phyloP scores from a whole-genome alignment of 1,284 basidiomycete genomes.

The Microbotryomycetes sp. region DNA sequence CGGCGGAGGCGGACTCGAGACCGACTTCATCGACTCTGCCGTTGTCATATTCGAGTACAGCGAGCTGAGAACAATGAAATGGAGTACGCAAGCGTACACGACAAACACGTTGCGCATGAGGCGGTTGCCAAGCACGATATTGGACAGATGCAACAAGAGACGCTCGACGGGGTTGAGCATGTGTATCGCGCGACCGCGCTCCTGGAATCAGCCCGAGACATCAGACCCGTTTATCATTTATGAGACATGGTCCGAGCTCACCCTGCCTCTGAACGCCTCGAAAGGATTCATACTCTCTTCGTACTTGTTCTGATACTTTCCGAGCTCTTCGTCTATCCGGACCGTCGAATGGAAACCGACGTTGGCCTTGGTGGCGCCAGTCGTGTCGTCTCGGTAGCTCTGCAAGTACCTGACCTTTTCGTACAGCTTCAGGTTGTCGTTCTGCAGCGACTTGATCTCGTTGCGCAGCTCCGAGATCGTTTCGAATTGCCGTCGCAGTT shows the following conservation, averaged over 20 bases:
- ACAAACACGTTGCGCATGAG: conserved; percentile 61
- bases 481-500: conserved; percentile 88
- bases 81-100: conserved; percentile 67
- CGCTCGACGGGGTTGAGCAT: conserved; percentile 87
- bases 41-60: conserved; percentile 45
- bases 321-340: conserved; percentile 60
- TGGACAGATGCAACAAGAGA: conserved; percentile 74
- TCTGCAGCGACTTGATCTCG: conserved; percentile 80
- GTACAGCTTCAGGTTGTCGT: conserved; percentile 88
- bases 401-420: conserved; percentile 97
- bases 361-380: conserved; percentile 29
- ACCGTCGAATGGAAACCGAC: conserved; percentile 22
- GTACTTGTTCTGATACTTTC: conserved; percentile 82
- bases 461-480: conserved; percentile 80
- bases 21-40: neutral
- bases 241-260: conserved; percentile 46
- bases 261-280: conserved; percentile 88
- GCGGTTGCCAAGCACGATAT: conserved; percentile 77
- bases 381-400: conserved; percentile 63
- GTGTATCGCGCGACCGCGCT: conserved; percentile 83
- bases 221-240: neutral
- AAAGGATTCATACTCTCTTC: conserved; percentile 97
- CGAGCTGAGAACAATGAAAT: conserved; percentile 69
- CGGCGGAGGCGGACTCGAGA: neutral
- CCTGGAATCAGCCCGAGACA: conserved; percentile 49